Evolutionary conservation across 768 basidiomycete species (phyloP).

Genomic region (Tylopilus cervinicoccineus): DNA sequence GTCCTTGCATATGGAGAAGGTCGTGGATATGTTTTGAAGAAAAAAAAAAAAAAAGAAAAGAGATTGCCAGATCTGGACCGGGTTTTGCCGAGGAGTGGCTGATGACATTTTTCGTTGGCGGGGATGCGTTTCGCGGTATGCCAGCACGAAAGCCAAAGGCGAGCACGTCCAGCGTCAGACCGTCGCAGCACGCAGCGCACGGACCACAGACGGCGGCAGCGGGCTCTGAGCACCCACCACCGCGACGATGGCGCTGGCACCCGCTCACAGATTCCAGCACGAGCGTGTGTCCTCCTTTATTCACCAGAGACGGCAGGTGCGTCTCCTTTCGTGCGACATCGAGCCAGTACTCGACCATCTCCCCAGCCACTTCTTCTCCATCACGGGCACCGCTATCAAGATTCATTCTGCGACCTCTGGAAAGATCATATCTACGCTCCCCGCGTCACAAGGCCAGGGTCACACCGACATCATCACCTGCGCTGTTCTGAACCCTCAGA

Average conservation of each 20-base stretch:
- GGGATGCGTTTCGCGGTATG: constrained; percentile 15
- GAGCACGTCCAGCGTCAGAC: constrained; percentile 37
- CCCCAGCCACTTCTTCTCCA: constrained; percentile 82
- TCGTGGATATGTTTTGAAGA: neutral
- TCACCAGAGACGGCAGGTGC: constrained; percentile 87
- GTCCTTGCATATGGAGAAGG: constrained; percentile 31
- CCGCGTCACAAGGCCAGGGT: constrained; percentile 41
- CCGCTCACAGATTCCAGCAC: constrained; percentile 65
- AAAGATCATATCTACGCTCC: constrained; percentile 79
- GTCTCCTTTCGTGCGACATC: constrained; percentile 17
- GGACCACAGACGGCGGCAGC: constrained; percentile 8
- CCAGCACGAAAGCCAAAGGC: constrained; percentile 47
- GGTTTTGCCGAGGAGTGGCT: constrained; percentile 23
- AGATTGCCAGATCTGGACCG: constrained; percentile 17
- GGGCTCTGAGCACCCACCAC: constrained; percentile 1
- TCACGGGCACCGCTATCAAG: constrained; percentile 77
- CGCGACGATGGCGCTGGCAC: constrained; percentile 53
- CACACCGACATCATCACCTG: constrained; percentile 61
- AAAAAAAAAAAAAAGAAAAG: neutral
- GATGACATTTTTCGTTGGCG: constrained; percentile 20
- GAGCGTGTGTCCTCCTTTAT: constrained; percentile 66
- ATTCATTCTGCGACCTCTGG: constrained; percentile 80
- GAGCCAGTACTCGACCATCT: constrained; percentile 8
- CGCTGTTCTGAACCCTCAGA: constrained; percentile 75
- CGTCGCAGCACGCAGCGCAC: constrained; percentile 16